Evolutionary conservation across 306 rosid species (phyloP).

Genomic region (Neltuma alba): DNA sequence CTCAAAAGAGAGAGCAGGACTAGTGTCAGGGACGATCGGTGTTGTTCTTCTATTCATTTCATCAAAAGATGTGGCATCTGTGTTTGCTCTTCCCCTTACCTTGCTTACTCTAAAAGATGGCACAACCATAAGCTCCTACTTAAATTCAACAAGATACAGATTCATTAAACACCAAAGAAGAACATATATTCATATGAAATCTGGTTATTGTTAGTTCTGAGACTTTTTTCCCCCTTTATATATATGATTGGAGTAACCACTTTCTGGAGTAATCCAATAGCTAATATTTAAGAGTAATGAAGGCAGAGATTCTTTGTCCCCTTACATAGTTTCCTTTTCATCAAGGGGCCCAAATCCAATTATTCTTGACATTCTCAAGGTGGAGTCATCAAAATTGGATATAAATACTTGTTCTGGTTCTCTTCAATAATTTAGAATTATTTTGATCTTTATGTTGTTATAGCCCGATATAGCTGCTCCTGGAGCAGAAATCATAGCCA

Average conservation of each 20-base stretch:
- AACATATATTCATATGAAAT: too few species aligned
- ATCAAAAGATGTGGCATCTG: neutral
- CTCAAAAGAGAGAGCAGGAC: accelerated
- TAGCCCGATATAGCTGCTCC: slow-evolving; percentile 48
- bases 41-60: neutral
- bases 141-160: too few species aligned
- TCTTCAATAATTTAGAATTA: neutral
- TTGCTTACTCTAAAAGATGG: slow-evolving; percentile 3
- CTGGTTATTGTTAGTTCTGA: slow-evolving; percentile 14
- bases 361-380: slow-evolving; percentile 47
- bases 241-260: too few species aligned
- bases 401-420: too few species aligned
- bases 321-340: too few species aligned
- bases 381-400: neutral
- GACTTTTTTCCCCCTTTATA: too few species aligned
- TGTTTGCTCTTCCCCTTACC: slow-evolving; percentile 31
- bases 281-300: too few species aligned
- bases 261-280: too few species aligned
- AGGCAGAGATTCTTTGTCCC: too few species aligned
- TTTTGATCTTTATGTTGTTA: neutral
- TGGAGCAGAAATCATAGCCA: slow-evolving; percentile 41
- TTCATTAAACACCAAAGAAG: too few species aligned
- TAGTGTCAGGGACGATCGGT: slow-evolving; percentile 22
- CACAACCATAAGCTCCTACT: neutral
- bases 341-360: too few species aligned